Evolutionary conservation across 257 asterid genomes (phyloP), one percentile per base, ranked within the genome.

Genomic region (Solanum sejunctum): DNA sequence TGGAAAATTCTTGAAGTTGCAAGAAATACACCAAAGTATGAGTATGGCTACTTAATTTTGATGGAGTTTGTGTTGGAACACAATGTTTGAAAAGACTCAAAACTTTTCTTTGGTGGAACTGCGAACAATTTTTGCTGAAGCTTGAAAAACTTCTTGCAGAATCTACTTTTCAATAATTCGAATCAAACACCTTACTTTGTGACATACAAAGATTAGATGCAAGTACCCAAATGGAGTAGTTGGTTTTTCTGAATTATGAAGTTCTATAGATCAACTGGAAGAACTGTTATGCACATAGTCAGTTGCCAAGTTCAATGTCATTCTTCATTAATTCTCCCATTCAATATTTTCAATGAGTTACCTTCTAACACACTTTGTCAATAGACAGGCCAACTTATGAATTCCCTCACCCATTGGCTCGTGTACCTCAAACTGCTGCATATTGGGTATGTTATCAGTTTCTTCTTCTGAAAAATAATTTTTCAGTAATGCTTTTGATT

Each of bases 371-470:
- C 58, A 61, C 88, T 82, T 80, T 83, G 78, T 85, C 45, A 83
- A 89, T 92, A 83, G 90, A 85, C 99, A 97, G 99, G 95, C 99
- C 99, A 49, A 97, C 99, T 18, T 90, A 87, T 87, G 98, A 95
- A 87, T 97, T 97, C 88, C 99, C 99, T 87, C 99, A 97, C 91
- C 99, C 99, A 41, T 87, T 97, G 83, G 99, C 98, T 82, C 97
- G 98, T 23, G 99, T 95, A 83, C 99, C 99, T 82, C 99, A 97
- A 89, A 90, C 95, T 91, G 99, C 99, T 36, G 99, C 97, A 81
- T 91, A 95, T 86, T 97, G 99, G 99, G 99, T 97, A 95, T 79
- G 91, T 87, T 83, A 81, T 80, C 45, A 78, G 49, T 61, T 84
- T 82, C 73, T 55, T 86, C 86, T 69, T 15, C 15, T 63, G 49